These are phyloP conservation scores for Colletotrichum sidae DNA, from an alignment of 2,329 filamentous ascomycete species.

Conservation along the genomic window DNA sequence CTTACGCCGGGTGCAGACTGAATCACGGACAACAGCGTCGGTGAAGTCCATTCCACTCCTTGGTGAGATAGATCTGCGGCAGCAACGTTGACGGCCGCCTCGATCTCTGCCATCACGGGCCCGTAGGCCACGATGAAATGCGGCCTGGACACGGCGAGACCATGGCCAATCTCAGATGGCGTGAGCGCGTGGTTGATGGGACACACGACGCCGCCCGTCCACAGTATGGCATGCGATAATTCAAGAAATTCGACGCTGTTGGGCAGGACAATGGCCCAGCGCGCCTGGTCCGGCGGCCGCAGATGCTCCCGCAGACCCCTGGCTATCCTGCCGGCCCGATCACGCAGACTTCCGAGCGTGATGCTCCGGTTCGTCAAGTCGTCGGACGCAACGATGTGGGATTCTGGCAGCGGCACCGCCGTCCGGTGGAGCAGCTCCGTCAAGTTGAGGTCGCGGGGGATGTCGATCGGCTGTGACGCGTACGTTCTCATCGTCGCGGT, in stretches of 20 bases:
- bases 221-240: conserved; percentile 54
- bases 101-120: conserved; percentile 43
- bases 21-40: conserved; percentile 50
- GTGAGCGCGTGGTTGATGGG: conserved; percentile 55
- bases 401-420: conserved; percentile 49
- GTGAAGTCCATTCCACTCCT: conserved; percentile 47
- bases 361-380: conserved; percentile 58
- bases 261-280: conserved; percentile 57
- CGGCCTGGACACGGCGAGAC: conserved; percentile 54
- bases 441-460: conserved; percentile 55
- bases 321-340: conserved; percentile 54
- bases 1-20: conserved; percentile 37
- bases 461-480: conserved; percentile 44
- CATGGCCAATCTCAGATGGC: conserved; percentile 53
- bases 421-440: conserved; percentile 57
- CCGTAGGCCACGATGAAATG: conserved; percentile 55
- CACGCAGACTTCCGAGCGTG: conserved; percentile 55
- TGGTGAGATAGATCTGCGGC: conserved; percentile 40
- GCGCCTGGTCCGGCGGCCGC: conserved; percentile 48
- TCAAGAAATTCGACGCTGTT: conserved; percentile 59
- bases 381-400: conserved; percentile 56
- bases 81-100: conserved; percentile 49
- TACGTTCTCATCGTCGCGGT: conserved; percentile 47
- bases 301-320: conserved; percentile 49
- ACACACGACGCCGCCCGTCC: conserved; percentile 53